Conservation (phyloP, 108 stramenopile species). For the Nitzschia inconspicua region DNA sequence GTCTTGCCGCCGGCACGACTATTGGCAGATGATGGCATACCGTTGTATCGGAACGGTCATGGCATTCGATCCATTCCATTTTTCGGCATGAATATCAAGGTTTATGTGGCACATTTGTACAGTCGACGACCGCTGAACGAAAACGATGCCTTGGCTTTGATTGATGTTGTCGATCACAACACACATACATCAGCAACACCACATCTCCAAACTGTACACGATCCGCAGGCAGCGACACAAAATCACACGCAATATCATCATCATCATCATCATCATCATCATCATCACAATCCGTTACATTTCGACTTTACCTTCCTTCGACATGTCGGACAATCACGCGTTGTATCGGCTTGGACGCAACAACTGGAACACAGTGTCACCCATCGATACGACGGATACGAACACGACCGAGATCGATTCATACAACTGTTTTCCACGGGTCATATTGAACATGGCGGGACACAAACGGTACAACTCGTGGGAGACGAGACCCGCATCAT, state of each 20-base stretch:
- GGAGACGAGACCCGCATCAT: slow-evolving; percentile 28
- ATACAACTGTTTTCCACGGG: slow-evolving; percentile 11
- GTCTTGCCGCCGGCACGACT: slow-evolving; percentile 1
- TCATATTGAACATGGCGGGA: slow-evolving; percentile 23
- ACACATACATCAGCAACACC: background rate
- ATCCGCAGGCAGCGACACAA: background rate
- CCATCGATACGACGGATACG: slow-evolving; percentile 29
- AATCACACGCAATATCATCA: background rate
- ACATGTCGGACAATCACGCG: slow-evolving; percentile 16
- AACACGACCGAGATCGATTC: slow-evolving; percentile 22
- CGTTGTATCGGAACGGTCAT: slow-evolving; percentile 25
- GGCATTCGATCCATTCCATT: slow-evolving; percentile 23
- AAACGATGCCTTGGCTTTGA: background rate
- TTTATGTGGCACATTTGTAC: slow-evolving; percentile 34
- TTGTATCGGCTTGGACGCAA: slow-evolving; percentile 25
- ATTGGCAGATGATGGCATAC: slow-evolving; percentile 18
- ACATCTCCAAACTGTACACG: background rate
- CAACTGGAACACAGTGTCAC: slow-evolving; percentile 36
- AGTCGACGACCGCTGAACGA: slow-evolving; percentile 5
- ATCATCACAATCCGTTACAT: slow-evolving; percentile 14
- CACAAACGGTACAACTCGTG: slow-evolving; percentile 17
- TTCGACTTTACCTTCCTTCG: slow-evolving; percentile 34
- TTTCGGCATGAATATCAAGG: slow-evolving; percentile 24
- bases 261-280: background rate
- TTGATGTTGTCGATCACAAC: background rate